A percentile compares a stretch with the other conserved stretches of the same genome.
These are phyloP conservation scores for Pseudopyricularia cyperi DNA, from an alignment of 2,329 filamentous ascomycete genomes.

Conservation along the genomic window DNA sequence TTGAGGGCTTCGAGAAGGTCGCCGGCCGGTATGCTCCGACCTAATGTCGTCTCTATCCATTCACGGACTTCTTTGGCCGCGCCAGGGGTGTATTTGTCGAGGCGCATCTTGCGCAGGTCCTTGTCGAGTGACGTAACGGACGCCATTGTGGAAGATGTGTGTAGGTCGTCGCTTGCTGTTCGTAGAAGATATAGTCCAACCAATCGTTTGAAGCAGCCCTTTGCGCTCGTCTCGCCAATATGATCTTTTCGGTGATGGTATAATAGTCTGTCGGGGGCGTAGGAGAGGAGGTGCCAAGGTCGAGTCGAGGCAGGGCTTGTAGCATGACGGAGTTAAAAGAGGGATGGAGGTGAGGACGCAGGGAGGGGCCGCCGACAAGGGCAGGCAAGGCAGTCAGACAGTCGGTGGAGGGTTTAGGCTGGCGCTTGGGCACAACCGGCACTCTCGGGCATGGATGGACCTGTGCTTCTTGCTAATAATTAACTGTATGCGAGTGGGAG, in stretches of 20 bases:
- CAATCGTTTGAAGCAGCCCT: background rate
- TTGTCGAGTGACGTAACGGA: constrained; percentile 89
- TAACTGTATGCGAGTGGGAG: background rate
- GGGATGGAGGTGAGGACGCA: background rate
- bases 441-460: background rate
- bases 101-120: constrained; percentile 84
- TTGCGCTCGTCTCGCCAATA: too few relatives aligned
- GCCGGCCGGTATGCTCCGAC: constrained; percentile 54
- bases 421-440: background rate
- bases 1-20: constrained; percentile 80
- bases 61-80: constrained; percentile 72
- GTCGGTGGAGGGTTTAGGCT: background rate
- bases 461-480: background rate
- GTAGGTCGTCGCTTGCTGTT: background rate
- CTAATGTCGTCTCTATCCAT: constrained; percentile 78
- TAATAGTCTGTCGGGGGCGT: too few relatives aligned
- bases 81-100: constrained; percentile 84
- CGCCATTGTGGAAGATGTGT: constrained; percentile 48
- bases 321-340: background rate
- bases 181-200: background rate
- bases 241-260: too few relatives aligned
- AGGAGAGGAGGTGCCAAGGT: background rate
- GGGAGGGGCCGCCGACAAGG: background rate
- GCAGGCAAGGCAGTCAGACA: background rate
- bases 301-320: background rate